Evolutionary conservation across 2,329 filamentous ascomycete genomes (phyloP), one percentile per base, ranked within the genome.

Genomic region (Coniella lustricola): DNA sequence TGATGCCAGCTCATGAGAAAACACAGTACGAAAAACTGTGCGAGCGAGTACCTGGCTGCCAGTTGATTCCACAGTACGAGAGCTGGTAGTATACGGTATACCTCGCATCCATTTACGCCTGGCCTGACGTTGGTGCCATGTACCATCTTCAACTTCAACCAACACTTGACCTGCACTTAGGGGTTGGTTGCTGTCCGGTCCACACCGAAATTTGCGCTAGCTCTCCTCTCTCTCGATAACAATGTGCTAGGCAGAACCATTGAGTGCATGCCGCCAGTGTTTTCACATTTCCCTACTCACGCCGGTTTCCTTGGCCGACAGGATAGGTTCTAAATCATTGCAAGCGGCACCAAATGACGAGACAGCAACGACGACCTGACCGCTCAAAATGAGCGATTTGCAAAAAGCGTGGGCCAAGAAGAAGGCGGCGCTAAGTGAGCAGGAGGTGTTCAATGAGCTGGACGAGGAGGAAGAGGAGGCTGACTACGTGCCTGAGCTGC

Each of bases 401-500:
- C 87, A 90, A 64, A 84, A 82, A 65, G 76, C 82, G 50, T 91
- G 89, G 72, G 84, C 84, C 54, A 89, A 86, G 69, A 75, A 84
- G 48, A 88, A 87, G 67, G 73, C 91, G 54, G 72, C 74, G 53
- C 75, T 75, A 50, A 68, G 83, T 61, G 67, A 75, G 17, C 62
- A 70, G 40, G 72, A 74, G 50, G 62, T 64, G 17, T 74, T 79
- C 51, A 67, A 73, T 53, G 76, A 79, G 58, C 63, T 66, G 46
- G 76, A 79, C 47, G 74, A 79, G 54, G 68, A 76, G 54, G 68
- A 76, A 47, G 73, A 67, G 25, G 59, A 60, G 32, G 55, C 55
- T 37, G 64, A 61, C 31, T 59, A 62, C 48, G 54, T 74, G 44
- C 59, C 68, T 21, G 73, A 76, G 55, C 58, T 75, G 46, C 67